Evolutionary conservation across 2,329 filamentous ascomycete species (phyloP), one percentile per base, ranked within the genome.

Genomic region (Pleomassaria siparia): DNA sequence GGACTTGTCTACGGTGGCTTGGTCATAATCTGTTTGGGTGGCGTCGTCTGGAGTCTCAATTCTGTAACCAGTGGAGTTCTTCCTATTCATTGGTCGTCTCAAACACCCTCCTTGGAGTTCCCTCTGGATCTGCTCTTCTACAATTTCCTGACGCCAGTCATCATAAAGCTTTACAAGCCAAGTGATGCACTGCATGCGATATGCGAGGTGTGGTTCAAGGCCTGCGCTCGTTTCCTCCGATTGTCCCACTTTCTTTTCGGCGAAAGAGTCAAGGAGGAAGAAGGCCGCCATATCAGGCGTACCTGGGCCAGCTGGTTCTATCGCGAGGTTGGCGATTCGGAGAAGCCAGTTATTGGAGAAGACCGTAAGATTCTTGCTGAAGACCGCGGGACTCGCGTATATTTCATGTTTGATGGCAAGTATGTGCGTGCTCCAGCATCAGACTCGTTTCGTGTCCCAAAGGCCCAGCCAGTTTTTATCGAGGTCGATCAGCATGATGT

Each of bases 141-240:
- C 79, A 97, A 97, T 71, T 95, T 96, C 68, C 76, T 96, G 39
- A 94, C 96, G 78, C 94, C 94, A 0, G 74, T 96, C 40, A 85
- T 91, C 11, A 83, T 97, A 58, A 87, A 83, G 59, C 85, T 90
- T 59, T 86, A 96, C 71, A 89, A 88, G 65, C 91, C 92, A 2
- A 90, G 89, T 43, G 88, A 95, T 63, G 87, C 84, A 0, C 76
- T 99, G 2, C 88, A 95, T 58, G 77, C 80, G 45, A 86, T 96
- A 78, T 99, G 96, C 67, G 86, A 85, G 7, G 97, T 92, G 92
- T 99, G 94, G 90, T 96, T 99, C 74, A 86, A 87, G 57, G 84
- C 82, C 59, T 96, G 91, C 66, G 94, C 91, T 11, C 81, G 89
- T 42, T 75, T 79, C 32, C 76, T 99, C 43, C 83, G 92, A 18